phyloP scores from a whole-genome alignment of 805 yeast genomes.

The Metschnikowia henanensis region DNA sequence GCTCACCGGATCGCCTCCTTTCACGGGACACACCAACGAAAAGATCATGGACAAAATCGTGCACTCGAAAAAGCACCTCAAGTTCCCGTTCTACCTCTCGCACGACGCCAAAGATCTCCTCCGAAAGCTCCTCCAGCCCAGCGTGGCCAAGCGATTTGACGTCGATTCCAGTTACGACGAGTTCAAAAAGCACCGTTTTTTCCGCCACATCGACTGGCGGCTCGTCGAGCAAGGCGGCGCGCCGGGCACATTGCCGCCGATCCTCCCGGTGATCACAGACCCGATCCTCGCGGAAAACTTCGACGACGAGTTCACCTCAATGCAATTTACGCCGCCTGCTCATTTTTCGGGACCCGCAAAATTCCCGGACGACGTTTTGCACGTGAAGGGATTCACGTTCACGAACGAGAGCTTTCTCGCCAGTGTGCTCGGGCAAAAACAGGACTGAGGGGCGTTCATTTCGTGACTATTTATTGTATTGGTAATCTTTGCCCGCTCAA shows the following conservation, averaged over 20 bases:
- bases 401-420: conserved; percentile 39
- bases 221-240: conserved; percentile 47
- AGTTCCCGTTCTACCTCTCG: conserved; percentile 73
- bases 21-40: conserved; percentile 79
- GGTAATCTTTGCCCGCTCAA: too few species aligned
- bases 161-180: conserved; percentile 53
- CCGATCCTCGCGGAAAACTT: conserved; percentile 85
- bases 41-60: conserved; percentile 73
- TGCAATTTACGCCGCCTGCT: conserved; percentile 47
- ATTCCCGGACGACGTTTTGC: conserved; percentile 30
- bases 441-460: neutral
- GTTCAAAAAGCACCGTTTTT: conserved; percentile 68
- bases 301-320: conserved; percentile 72
- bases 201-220: conserved; percentile 75
- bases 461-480: neutral
- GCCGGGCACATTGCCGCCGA: conserved; percentile 62
- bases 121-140: conserved; percentile 63
- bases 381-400: conserved; percentile 42
- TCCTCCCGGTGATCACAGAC: conserved; percentile 78
- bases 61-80: conserved; percentile 55
- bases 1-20: conserved; percentile 86
- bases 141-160: conserved; percentile 57
- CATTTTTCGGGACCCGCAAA: too few species aligned
- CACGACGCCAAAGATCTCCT: conserved; percentile 79
- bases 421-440: conserved; percentile 2